phyloP scores from a whole-genome alignment of 371 early-diverging fungal genomes.

The Lichtheimia ornata region DNA sequence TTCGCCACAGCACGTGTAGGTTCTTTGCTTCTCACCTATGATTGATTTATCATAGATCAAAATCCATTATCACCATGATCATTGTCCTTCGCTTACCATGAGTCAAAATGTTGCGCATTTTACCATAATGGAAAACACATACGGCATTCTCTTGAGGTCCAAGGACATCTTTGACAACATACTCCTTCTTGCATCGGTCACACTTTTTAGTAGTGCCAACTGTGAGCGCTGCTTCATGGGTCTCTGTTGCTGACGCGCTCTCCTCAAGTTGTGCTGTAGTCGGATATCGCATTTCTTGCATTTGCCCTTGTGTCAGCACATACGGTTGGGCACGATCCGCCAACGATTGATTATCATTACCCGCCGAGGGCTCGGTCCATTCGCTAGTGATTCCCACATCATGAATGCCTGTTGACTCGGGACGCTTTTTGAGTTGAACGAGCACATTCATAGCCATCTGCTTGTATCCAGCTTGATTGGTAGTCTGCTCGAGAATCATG shows the following conservation, averaged over 20 bases:
- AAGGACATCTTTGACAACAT: constrained; percentile 39
- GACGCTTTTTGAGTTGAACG: constrained; percentile 50
- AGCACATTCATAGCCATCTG: constrained; percentile 45
- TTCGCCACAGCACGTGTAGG: constrained; percentile 52
- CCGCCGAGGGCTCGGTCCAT: constrained; percentile 46
- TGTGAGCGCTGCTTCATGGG: background rate
- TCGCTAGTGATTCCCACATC: constrained; percentile 58
- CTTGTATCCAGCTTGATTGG: constrained; percentile 49
- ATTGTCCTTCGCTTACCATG: constrained; percentile 23
- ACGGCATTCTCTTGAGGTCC: constrained; percentile 26
- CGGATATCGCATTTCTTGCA: constrained; percentile 45
- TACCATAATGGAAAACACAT: constrained; percentile 46
- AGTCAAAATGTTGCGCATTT: constrained; percentile 27
- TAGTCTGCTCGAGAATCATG: constrained; percentile 21
- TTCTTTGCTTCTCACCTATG: constrained; percentile 43
- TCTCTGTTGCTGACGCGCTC: background rate
- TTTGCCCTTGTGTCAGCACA: constrained; percentile 23
- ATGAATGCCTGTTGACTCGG: constrained; percentile 19
- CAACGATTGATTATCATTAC: background rate
- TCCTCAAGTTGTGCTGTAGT: constrained; percentile 20
- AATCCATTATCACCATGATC: background rate
- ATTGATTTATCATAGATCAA: background rate
- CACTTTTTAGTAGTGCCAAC: constrained; percentile 34
- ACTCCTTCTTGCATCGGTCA: constrained; percentile 52
- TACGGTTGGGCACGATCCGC: background rate